Base-by-base conservation (phyloP, 2,329 filamentous ascomycete species). In the Ophiostoma pallidulum region DNA sequence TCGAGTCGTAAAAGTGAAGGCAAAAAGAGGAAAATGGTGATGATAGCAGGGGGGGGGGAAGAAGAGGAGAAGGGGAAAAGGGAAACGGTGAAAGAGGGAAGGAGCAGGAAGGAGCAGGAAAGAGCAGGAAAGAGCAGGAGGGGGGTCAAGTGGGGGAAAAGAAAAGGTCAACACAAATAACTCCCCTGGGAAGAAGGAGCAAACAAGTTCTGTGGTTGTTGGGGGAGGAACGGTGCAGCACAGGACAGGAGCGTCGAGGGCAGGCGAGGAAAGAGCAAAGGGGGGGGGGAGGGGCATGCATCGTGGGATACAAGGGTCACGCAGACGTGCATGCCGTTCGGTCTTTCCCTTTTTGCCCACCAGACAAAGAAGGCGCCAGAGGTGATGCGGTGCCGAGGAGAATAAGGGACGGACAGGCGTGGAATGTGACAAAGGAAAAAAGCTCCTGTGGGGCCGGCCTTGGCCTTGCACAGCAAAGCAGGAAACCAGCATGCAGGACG, bases 101-200 rank as follows among this genome's bases (percentile, higher is more conserved):
- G 22, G 14, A n/a, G 4, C 18, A 16, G 13, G 60, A 40, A 64
- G 62, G 32, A 60, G 51, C 24, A 64, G 38, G 44, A 51, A 54
- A 60, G 61, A 65, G 7, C 48, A 49, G 9, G 60, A 16, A 56
- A 56, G 4, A 69, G 54, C 1, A 67, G 56, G 14, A 13, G 41
- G 8, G 18, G 14, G 66, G 61, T 20, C 58, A 60, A 0, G n/a
- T 31, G 8, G 18, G 64, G 56, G 28, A 18, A 31, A 9, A 16
- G 20, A 45, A 33, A 10, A 38, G 22, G 13, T 37, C 41, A 44
- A 44, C 32, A 44, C 26, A 18, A n/a, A 32, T n/a, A n/a, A n/a
- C n/a, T n/a, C n/a, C n/a, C n/a, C n/a, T n/a, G n/a, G n/a, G n/a
- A n/a, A n/a, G 41, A 44, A 44, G 32, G 41, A 44, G 41, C 32